phyloP scores from a whole-genome alignment of 331 rosid genomes.

The Cydonia oblonga region DNA sequence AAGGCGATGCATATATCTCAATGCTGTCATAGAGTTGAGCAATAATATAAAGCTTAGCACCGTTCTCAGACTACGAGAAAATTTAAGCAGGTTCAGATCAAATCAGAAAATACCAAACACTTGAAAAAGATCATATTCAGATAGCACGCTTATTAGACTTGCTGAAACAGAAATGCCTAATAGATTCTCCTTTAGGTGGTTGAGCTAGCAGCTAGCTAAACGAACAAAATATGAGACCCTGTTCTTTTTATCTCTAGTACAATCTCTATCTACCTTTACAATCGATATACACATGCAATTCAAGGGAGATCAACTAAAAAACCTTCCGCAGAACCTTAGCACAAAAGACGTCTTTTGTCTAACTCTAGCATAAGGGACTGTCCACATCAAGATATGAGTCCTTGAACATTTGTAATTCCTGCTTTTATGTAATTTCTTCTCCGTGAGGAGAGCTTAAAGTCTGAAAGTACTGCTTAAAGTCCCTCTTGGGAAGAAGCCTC shows the following conservation, averaged over 20 bases:
- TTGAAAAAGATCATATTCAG: too few species aligned
- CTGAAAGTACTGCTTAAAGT: not conserved
- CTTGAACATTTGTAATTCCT: not conserved
- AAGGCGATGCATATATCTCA: too few species aligned
- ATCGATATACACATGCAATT: not conserved
- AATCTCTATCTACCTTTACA: not conserved
- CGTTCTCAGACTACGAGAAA: too few species aligned
- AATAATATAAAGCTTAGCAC: too few species aligned
- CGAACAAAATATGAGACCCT: not conserved
- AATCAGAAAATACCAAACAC: too few species aligned
- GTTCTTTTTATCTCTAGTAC: not conserved
- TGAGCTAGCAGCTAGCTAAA: not conserved
- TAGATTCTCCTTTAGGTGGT: not conserved
- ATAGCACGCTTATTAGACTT: too few species aligned
- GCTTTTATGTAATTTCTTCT: not conserved
- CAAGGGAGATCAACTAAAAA: not conserved
- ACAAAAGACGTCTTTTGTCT: not conserved
- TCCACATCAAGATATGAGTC: not conserved
- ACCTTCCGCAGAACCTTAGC: not conserved
- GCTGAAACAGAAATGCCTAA: not conserved
- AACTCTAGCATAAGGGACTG: not conserved
- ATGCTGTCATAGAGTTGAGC: too few species aligned
- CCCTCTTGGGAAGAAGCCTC: not conserved
- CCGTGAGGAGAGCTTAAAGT: not conserved
- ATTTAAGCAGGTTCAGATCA: too few species aligned